Evolutionary conservation across 1,284 basidiomycete species (phyloP).

Genomic region (Malassezia brasiliensis): DNA sequence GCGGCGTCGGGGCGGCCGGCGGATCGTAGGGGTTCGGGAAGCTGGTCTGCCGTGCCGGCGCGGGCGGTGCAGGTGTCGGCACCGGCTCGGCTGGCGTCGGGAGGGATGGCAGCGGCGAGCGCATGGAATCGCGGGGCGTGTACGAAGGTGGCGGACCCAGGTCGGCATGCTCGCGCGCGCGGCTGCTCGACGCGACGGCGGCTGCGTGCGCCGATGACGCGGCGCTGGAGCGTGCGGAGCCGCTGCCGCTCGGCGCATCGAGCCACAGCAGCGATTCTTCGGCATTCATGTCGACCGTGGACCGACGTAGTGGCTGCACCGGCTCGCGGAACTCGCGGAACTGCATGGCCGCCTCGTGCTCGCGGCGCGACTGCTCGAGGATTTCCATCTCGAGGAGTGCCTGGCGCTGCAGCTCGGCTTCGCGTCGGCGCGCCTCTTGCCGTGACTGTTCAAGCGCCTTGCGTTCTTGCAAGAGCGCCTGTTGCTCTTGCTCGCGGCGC

Average conservation of each 20-base stretch:
- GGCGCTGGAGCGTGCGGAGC: background rate
- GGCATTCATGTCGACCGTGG: background rate
- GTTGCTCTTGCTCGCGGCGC: slow-evolving; percentile 5
- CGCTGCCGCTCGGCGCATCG: background rate
- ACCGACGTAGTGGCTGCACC: background rate
- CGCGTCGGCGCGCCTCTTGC: slow-evolving; percentile 15
- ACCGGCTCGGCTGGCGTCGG: background rate
- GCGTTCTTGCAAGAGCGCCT: background rate
- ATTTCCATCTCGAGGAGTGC: slow-evolving; percentile 13
- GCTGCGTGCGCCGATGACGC: background rate
- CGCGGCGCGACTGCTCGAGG: slow-evolving; percentile 15
- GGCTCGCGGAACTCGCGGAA: background rate
- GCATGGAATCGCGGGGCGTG: background rate
- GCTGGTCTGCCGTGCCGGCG: background rate
- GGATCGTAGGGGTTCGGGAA: slow-evolving; percentile 15
- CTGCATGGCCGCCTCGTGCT: slow-evolving; percentile 11
- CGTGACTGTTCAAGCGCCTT: slow-evolving; percentile 8
- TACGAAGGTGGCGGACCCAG: background rate
- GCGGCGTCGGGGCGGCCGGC: background rate
- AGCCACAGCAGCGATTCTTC: slow-evolving; percentile 17
- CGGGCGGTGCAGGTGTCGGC: background rate
- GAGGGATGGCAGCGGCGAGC: background rate
- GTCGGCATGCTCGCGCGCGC: background rate
- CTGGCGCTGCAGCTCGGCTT: slow-evolving; percentile 15
- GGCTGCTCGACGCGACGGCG: background rate